These are phyloP conservation scores for Plasmodium fragile DNA, from an alignment of 169 alveolate genomes.

Conservation along the genomic window DNA sequence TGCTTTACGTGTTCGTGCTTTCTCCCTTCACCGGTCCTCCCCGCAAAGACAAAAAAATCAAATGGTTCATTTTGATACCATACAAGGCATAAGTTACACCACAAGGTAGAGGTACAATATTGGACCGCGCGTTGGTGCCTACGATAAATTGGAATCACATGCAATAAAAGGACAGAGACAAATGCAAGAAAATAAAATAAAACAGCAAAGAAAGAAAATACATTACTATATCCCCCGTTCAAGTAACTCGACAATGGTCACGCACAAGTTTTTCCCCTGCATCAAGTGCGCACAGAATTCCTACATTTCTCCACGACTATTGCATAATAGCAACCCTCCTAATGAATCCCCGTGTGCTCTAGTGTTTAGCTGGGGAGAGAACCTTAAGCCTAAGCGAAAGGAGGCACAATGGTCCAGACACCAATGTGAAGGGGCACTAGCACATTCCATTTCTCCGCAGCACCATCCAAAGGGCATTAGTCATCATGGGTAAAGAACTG, in stretches of 20 bases:
- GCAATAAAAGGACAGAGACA: neutral
- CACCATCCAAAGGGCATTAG: neutral
- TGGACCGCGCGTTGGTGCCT: neutral
- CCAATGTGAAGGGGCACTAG: neutral
- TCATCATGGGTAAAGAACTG: slow-evolving; percentile 14
- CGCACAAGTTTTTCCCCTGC: neutral
- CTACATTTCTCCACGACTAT: neutral
- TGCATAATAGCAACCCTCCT: neutral
- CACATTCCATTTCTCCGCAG: neutral
- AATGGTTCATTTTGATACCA: neutral
- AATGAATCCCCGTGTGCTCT: neutral
- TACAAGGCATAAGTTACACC: neutral
- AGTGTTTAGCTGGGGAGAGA: neutral
- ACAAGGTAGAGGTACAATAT: neutral
- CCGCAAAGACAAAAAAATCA: neutral
- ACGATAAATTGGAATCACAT: neutral
- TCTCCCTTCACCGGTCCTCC: neutral
- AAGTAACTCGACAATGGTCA: neutral
- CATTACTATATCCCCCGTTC: neutral
- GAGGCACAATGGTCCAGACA: neutral
- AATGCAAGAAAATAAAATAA: no score
- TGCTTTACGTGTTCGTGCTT: neutral
- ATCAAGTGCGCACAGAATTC: neutral
- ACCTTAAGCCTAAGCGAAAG: neutral
- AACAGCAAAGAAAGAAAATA: neutral